Conservation (phyloP, 768 basidiomycete genomes). For the Serendipita indica region DNA sequence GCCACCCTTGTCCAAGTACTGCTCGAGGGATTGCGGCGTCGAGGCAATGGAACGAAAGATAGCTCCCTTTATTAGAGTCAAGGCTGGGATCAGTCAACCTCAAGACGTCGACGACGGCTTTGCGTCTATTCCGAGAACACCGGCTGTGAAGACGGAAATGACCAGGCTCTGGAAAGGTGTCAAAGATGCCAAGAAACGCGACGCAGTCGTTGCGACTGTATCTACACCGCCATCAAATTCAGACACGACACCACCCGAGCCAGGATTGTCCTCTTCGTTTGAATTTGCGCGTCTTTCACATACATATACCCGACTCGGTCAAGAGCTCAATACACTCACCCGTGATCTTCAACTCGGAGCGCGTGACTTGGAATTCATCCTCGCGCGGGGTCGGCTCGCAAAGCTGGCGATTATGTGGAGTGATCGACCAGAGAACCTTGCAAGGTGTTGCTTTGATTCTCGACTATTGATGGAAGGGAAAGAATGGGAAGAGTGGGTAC, state of each 20-base stretch:
- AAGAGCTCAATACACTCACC: constrained; percentile 31
- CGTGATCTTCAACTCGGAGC: constrained; percentile 48
- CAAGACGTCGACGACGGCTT: constrained; percentile 11
- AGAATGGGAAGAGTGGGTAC: constrained; percentile 54
- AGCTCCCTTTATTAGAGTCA: background rate
- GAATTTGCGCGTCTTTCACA: background rate
- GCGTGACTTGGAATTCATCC: constrained; percentile 49
- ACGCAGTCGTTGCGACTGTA: constrained; percentile 47
- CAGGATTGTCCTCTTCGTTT: background rate
- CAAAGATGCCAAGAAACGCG: constrained; percentile 49
- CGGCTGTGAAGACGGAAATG: constrained; percentile 23
- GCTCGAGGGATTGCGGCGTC: constrained; percentile 76
- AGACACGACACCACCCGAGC: background rate
- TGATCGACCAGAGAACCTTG: constrained; percentile 29
- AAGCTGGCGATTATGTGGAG: constrained; percentile 54
- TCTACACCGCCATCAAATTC: background rate
- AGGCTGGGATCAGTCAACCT: background rate
- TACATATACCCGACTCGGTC: background rate
- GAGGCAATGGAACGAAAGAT: constrained; percentile 12
- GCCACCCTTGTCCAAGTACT: constrained; percentile 78
- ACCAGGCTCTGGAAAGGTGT: constrained; percentile 61
- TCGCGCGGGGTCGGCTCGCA: constrained; percentile 56
- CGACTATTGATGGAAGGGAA: constrained; percentile 71
- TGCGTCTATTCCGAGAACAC: background rate
- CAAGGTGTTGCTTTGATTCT: constrained; percentile 81